Percentiles rank a stretch among this genome's conserved stretches.
phyloP scores from a whole-genome alignment of 495 filamentous ascomycete genomes.

The Penicillium cosmopolitanum region DNA sequence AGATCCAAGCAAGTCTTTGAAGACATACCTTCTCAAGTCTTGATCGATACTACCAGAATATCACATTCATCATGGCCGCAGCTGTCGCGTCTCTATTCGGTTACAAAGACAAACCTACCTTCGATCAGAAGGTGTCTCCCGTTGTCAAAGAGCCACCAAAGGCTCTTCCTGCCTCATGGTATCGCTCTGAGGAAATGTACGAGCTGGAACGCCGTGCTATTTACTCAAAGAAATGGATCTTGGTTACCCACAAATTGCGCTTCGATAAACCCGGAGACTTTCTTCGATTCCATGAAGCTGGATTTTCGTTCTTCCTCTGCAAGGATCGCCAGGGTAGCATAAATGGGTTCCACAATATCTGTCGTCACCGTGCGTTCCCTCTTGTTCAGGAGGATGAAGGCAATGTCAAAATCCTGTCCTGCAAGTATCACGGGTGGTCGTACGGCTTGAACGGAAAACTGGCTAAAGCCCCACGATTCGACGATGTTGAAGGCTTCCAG shows the following conservation, averaged over 20 bases:
- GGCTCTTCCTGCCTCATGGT: conserved; percentile 55
- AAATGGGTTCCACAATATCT: conserved; percentile 61
- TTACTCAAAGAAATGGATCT: conserved; percentile 55
- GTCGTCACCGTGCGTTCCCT: conserved; percentile 60
- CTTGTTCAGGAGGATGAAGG: conserved; percentile 52
- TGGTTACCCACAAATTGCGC: conserved; percentile 51
- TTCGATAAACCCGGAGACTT: conserved; percentile 53
- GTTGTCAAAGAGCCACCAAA: conserved; percentile 24
- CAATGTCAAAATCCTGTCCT: conserved; percentile 52
- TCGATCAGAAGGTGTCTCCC: conserved; percentile 10
- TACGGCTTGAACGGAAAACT: conserved; percentile 60
- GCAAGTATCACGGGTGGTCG: conserved; percentile 65
- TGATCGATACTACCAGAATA: neutral
- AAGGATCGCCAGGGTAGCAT: conserved; percentile 48
- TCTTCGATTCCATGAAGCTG: conserved; percentile 48
- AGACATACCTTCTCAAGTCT: neutral
- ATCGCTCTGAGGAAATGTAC: conserved; percentile 51
- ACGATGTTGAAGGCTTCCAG: conserved; percentile 56
- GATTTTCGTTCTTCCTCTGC: conserved; percentile 51
- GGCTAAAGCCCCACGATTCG: conserved; percentile 60
- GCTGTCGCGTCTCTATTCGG: conserved; percentile 27
- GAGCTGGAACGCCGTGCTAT: conserved; percentile 56
- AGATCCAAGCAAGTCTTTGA: neutral
- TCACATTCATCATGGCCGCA: conserved; percentile 21
- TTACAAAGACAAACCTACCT: conserved; percentile 16